Percentiles rank a stretch among this genome's conserved stretches.
Evolutionary conservation across 1,284 basidiomycete genomes (phyloP).

Genomic region (Tilletia caries): DNA sequence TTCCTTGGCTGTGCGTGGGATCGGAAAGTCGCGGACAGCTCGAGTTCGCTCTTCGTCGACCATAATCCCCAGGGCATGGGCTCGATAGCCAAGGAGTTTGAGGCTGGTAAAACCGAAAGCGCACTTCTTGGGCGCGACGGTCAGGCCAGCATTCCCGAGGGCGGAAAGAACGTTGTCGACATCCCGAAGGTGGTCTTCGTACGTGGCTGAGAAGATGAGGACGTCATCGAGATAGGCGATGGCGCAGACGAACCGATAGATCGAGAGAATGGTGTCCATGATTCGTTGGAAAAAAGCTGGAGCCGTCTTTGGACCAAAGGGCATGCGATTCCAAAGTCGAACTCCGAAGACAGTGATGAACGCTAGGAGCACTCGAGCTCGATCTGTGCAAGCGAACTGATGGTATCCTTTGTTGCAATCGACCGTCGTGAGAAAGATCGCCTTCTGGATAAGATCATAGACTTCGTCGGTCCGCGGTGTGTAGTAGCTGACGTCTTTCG

Average conservation of each 20-base stretch:
- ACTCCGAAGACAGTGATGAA: not conserved
- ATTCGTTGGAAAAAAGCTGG: constrained; percentile 7
- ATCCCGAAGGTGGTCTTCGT: not conserved
- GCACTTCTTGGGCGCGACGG: not conserved
- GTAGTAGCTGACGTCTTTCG: constrained; percentile 55
- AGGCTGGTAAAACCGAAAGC: not conserved
- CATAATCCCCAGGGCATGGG: not conserved
- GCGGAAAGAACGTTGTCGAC: not conserved
- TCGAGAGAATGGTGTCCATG: constrained; percentile 6
- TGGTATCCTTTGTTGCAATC: constrained; percentile 3
- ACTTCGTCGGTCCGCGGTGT: not conserved
- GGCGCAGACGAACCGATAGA: not conserved
- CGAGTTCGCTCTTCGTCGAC: not conserved
- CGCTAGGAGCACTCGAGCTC: not conserved
- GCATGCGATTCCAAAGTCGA: not conserved
- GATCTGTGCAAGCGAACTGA: not conserved
- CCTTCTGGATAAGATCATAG: not conserved
- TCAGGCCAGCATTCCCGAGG: not conserved
- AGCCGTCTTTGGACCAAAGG: constrained; percentile 4
- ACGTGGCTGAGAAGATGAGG: not conserved
- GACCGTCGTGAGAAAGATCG: not conserved
- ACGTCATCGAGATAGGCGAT: constrained; percentile 13
- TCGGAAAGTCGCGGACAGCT: not conserved
- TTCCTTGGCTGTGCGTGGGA: not conserved
- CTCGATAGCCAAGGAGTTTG: too few relatives aligned